Percentiles rank a stretch among this genome's conserved stretches.
Conservation (phyloP, 768 basidiomycete genomes). For the Amanita molliuscula region DNA sequence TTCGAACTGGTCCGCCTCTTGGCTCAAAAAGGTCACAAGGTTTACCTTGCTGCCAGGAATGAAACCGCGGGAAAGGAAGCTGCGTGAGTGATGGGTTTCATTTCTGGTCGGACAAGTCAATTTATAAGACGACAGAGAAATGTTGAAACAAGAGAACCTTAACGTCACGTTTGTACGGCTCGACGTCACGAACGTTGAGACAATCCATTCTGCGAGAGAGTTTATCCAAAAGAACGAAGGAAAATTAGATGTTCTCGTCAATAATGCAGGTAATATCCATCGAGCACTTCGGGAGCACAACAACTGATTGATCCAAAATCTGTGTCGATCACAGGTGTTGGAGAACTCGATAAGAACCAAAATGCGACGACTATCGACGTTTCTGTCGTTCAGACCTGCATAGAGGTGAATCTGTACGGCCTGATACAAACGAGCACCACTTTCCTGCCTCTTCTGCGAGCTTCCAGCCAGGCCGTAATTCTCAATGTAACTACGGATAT, state of each 20-base stretch:
- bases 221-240: background rate
- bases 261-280: constrained; percentile 5
- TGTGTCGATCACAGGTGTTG: constrained; percentile 17
- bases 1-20: constrained; percentile 33
- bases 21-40: constrained; percentile 30
- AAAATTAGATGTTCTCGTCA: background rate
- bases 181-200: constrained; percentile 19
- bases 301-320: constrained; percentile 17
- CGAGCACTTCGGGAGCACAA: constrained; percentile 20
- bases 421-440: constrained; percentile 31
- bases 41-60: constrained; percentile 34
- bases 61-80: constrained; percentile 28
- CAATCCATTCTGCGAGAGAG: background rate
- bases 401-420: constrained; percentile 35
- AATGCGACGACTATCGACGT: constrained; percentile 24
- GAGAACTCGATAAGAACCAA: constrained; percentile 20
- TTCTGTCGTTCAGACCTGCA: constrained; percentile 21
- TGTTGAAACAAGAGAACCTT: constrained; percentile 21
- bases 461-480: constrained; percentile 24
- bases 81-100: constrained; percentile 18
- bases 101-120: background rate
- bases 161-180: constrained; percentile 26
- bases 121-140: constrained; percentile 11
- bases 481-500: constrained; percentile 33
- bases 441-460: constrained; percentile 30